Conservation (phyloP, 2,329 filamentous ascomycete species). For the Neurospora sp. region DNA sequence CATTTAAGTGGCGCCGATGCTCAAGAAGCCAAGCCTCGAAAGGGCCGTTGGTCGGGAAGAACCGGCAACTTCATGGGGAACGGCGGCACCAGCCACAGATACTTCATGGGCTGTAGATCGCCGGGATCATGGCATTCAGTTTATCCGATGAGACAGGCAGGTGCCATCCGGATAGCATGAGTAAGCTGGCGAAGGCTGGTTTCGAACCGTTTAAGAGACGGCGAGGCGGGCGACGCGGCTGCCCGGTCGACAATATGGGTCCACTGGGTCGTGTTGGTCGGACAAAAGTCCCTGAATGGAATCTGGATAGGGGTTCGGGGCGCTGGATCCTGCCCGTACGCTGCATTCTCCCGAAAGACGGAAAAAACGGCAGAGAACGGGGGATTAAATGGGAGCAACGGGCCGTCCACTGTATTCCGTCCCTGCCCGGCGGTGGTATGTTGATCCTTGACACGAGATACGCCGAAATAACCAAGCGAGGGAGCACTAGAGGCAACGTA, state of each 20-base stretch:
- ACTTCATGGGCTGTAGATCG: not conserved
- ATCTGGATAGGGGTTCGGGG: not conserved
- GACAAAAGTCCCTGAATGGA: not conserved
- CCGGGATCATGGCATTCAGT: not conserved
- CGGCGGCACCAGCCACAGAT: not conserved
- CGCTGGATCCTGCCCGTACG: not conserved
- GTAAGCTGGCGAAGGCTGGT: not conserved
- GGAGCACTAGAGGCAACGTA: not conserved
- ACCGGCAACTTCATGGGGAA: not conserved
- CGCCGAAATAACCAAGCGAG: not conserved
- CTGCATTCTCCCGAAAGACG: not conserved
- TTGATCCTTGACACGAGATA: not conserved
- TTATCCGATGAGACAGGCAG: not conserved
- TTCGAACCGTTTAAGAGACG: not conserved
- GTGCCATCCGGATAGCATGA: not conserved
- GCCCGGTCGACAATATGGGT: not conserved
- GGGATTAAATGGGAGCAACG: not conserved
- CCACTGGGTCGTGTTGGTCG: not conserved
- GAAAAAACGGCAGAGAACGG: not conserved
- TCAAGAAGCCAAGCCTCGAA: not conserved
- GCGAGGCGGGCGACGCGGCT: not conserved
- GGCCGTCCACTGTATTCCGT: not conserved
- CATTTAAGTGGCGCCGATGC: no score
- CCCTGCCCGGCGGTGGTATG: not conserved
- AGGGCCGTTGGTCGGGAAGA: not conserved